These are phyloP conservation scores for Russula earlei DNA, from an alignment of 768 basidiomycete species.

Conservation along the genomic window DNA sequence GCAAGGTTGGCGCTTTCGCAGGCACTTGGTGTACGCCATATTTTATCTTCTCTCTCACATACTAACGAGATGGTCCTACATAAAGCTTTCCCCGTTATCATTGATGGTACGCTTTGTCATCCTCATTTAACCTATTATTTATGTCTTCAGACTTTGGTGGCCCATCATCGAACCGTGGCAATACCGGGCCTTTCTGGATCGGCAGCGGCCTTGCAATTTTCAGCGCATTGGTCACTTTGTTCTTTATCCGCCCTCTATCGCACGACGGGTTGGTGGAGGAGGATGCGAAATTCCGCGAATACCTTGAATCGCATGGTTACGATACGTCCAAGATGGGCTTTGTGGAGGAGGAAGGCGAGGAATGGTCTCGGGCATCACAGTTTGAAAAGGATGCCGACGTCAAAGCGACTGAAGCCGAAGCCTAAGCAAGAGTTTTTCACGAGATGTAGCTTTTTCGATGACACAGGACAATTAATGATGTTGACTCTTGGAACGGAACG, in stretches of 20 bases:
- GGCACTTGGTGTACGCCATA: slow-evolving; percentile 63
- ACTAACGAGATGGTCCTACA: neutral
- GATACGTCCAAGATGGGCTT: slow-evolving; percentile 71
- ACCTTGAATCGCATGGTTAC: slow-evolving; percentile 70
- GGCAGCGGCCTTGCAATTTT: slow-evolving; percentile 76
- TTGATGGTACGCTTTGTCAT: slow-evolving; percentile 35
- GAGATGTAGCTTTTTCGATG: neutral
- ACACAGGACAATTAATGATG: neutral
- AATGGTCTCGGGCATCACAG: slow-evolving; percentile 18
- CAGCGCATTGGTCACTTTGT: slow-evolving; percentile 61
- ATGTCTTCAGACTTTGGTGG: slow-evolving; percentile 50
- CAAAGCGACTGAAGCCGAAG: neutral
- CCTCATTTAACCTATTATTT: neutral
- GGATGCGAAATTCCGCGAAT: slow-evolving; percentile 72
- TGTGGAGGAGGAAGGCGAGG: slow-evolving; percentile 22
- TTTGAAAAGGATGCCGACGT: slow-evolving; percentile 17
- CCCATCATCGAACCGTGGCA: slow-evolving; percentile 39
- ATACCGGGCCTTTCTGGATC: slow-evolving; percentile 84
- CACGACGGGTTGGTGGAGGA: slow-evolving; percentile 75
- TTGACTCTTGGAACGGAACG: neutral
- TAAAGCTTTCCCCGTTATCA: slow-evolving; percentile 58
- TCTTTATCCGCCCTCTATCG: slow-evolving; percentile 65
- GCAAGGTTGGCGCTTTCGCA: slow-evolving; percentile 76
- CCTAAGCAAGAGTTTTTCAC: neutral
- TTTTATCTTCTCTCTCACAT: neutral